Base-by-base conservation (phyloP, 2,329 filamentous ascomycete species). In the Epichloe glyceriae region DNA sequence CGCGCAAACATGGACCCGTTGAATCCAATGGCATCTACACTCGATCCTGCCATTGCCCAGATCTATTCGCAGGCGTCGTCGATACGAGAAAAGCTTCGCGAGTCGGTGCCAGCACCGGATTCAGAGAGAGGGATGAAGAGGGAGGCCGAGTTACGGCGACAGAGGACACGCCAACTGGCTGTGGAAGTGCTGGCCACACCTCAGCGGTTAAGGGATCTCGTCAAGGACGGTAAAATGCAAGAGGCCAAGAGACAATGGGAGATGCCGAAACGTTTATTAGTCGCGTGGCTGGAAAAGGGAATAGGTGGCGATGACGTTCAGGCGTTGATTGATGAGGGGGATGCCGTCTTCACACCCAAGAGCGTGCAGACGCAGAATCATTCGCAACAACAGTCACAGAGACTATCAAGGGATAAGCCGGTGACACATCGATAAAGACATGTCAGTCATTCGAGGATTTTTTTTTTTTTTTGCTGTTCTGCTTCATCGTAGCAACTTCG, bases 1-100 rank as follows among this genome's bases (percentile, higher is more conserved):
- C 76, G 86, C 52, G 76, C 79, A 34, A 88, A 83, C 56, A 90
- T 91, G 85, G 86, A 89, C 59, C 85, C 85, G 3, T 64, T 89
- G 45, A 85, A 84, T 53, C 84, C 85, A 1, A 82, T 85, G 66
- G 85, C 83, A 2, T 82, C 80, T 44, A 88, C 83, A 0, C 73
- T 90, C 34, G 80, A 85, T 56, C 81, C 82, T 3, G 85, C 85
- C 38, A 85, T 91, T 47, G 77, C 79, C 2, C 82, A 86, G 55
- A 88, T 91, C 57, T 87, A 86, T 58, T 75, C 75, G 35, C 73
- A 79, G 59, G 78, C 78, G 6, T 72, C 68, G 2, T 68, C 70
- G 39, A 82, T 82, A 58, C 71, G 73, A 55, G 73, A 76, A 53
- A 68, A 69, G 12, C 62, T 81, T 22, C 72, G 75, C 50, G 60